Base-by-base conservation (phyloP, 345 rosid species). In the Gynandropsis gynandra region DNA sequence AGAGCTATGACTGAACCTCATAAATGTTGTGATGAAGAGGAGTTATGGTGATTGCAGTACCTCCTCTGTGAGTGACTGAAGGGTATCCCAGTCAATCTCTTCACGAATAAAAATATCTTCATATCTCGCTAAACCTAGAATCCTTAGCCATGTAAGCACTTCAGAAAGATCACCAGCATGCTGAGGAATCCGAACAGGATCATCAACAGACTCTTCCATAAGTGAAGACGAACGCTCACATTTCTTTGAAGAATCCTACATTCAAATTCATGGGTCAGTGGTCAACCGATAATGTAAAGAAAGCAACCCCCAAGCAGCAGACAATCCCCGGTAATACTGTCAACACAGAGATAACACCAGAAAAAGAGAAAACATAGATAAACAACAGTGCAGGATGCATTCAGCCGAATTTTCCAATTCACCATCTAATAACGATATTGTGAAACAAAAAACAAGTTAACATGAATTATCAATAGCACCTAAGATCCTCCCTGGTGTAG, bases 71-170 rank as follows among this genome's bases (percentile, higher is more conserved):
- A 89, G 67, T 76, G 96, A 78, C 44, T 64, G 74, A 50, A 89
- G 72, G 12, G 84, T 74, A 56, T 89, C 89, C 97, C 94, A 86
- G 44, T 86, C 94, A 27, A 89, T 79, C 75, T 89, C 97, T 76
- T 89, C 97, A 11, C 74, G 71, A 6, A 70, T 64, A 70, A 89
- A 89, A 58, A 58, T 72, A 34, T 75, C 79, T 66, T 76, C 90
- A 21, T 81, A 89, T 62, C 74, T 81, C 47, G 71, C 74, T 48
- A 89, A 70, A 51, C 88, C 88, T 4, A 86, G 60, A 74, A 52
- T 65, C 50, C 70, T 60, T 7, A 89, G 64, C 84, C 87, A 89
- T 16, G 65, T 65, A 52, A 76, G 52, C 52, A 89, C 96, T 38
- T 96, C 81, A 59, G 86, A 72, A 20, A 71, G 67, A 51, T 80